Evolutionary conservation across 1,284 basidiomycete species (phyloP).

Genomic region (Inonotus hispidus): DNA sequence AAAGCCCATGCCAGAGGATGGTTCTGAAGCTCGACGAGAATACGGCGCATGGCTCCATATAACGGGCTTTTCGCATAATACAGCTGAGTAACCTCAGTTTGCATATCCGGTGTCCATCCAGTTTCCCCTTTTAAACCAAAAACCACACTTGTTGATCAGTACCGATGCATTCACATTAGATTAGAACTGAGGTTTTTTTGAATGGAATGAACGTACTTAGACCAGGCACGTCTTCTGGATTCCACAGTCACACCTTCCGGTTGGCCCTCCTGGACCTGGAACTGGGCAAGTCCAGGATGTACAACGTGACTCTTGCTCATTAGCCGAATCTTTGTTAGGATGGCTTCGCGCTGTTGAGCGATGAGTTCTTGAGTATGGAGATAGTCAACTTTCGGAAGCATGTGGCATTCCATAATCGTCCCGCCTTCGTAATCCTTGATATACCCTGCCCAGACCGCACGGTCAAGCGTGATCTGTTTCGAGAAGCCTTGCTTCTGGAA

Average conservation of each 20-base stretch:
- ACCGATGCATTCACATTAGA: background rate
- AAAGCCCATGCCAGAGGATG: constrained; percentile 91
- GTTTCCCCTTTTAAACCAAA: constrained; percentile 85
- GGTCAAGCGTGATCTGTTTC: constrained; percentile 90
- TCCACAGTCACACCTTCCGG: constrained; percentile 43
- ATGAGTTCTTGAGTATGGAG: constrained; percentile 79
- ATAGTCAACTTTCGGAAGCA: constrained; percentile 90
- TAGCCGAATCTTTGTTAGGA: constrained; percentile 84
- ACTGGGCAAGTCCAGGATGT: constrained; percentile 78
- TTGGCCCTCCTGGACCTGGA: constrained; percentile 64
- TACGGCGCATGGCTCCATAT: constrained; percentile 73
- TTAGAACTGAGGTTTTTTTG: too few species aligned
- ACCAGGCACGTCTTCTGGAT: constrained; percentile 80
- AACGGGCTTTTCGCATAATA: constrained; percentile 36
- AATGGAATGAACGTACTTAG: constrained; percentile 48
- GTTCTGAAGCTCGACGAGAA: constrained; percentile 78
- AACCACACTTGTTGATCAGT: background rate
- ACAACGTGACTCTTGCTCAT: constrained; percentile 86
- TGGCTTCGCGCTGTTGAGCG: constrained; percentile 81
- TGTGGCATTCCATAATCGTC: constrained; percentile 99
- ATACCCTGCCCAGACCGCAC: constrained; percentile 95
- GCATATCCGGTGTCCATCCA: constrained; percentile 89
- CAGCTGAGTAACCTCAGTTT: constrained; percentile 11
- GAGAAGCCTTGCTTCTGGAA: constrained; percentile 99
- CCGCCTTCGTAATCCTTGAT: constrained; percentile 99